phyloP scores from a whole-genome alignment of 2,329 filamentous ascomycete genomes.

The Colletotrichum sp. region DNA sequence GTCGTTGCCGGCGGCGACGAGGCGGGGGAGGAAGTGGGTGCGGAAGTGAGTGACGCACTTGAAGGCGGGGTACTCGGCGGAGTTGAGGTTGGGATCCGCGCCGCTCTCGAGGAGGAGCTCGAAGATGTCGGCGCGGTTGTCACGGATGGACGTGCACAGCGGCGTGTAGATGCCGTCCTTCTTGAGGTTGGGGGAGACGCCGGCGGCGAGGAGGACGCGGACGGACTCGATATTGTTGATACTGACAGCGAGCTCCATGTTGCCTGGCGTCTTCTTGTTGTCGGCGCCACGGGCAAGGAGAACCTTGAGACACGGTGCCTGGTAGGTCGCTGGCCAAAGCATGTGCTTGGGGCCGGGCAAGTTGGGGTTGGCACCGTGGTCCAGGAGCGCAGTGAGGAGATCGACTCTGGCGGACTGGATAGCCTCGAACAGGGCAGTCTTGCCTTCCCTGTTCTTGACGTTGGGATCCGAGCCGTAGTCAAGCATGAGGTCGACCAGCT shows the following conservation, averaged over 20 bases:
- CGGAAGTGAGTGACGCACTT: slow-evolving; percentile 73
- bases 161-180: slow-evolving; percentile 73
- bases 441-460: slow-evolving; percentile 63
- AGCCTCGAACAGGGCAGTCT: slow-evolving; percentile 67
- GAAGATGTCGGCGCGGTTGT: slow-evolving; percentile 67
- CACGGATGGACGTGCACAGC: slow-evolving; percentile 71
- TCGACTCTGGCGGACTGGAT: slow-evolving; percentile 62
- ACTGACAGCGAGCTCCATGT: slow-evolving; percentile 68
- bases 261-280: slow-evolving; percentile 62
- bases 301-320: slow-evolving; percentile 61
- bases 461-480: slow-evolving; percentile 65
- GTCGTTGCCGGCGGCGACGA: slow-evolving; percentile 66
- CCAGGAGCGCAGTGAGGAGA: slow-evolving; percentile 52
- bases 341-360: slow-evolving; percentile 73
- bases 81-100: slow-evolving; percentile 67
- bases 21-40: slow-evolving; percentile 62
- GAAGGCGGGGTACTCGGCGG: slow-evolving; percentile 69
- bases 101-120: slow-evolving; percentile 60
- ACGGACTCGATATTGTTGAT: slow-evolving; percentile 70
- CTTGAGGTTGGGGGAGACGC: slow-evolving; percentile 65
- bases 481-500: slow-evolving; percentile 63
- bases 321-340: slow-evolving; percentile 68
- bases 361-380: slow-evolving; percentile 70
- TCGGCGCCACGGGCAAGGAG: slow-evolving; percentile 66
- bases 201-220: slow-evolving; percentile 59